Evolutionary conservation across 2,329 filamentous ascomycete species (phyloP), one percentile per base, ranked within the genome.

Genomic region (Sordariomycetes sp.): DNA sequence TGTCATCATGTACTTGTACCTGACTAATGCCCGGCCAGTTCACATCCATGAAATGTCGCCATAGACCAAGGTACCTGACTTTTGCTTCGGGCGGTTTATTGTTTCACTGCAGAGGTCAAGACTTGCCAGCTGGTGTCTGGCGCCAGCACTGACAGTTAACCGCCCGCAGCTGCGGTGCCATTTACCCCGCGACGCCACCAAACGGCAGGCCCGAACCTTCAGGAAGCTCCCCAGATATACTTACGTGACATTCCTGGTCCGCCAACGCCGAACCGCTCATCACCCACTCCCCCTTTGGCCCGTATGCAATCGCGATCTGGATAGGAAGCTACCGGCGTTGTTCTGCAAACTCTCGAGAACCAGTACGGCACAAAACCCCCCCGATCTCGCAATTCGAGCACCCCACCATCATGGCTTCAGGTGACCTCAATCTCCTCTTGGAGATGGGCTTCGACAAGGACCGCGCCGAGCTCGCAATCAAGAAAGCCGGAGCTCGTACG

Each of bases 391-490:
- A 46, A 8, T n/a, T 46, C 40, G 50, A 20, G 32, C 37, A 51
- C 58, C 59, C 59, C 63, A 62, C 66, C 70, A 74, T 65, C 61
- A 85, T 82, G 74, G 79, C 80, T 62, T 74, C 79, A 62, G 78
- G 81, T 52, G 83, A 87, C 65, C 74, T 87, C 20, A 78, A 85
- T 20, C 72, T 79, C 40, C 74, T 88, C 65, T 69, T 87, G 62
- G 84, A 87, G 57, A 87, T 88, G 83, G 85, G 85, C 72, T 99
- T 99, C 68, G 90, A 96, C 63, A 83, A 85, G 66, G 83, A 90
- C 67, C 86, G 89, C 63, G 87, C 90, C 53, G 82, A 92, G 69
- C 74, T 97, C 53, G 94, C 94, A 40, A 79, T 96, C 63, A 90
- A 93, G 74, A 90, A 89, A 68, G 82, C 85, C 14, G 90, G 91